These are phyloP conservation scores for Fusarium temperatum DNA, from an alignment of 2,329 filamentous ascomycete species.

Conservation along the genomic window DNA sequence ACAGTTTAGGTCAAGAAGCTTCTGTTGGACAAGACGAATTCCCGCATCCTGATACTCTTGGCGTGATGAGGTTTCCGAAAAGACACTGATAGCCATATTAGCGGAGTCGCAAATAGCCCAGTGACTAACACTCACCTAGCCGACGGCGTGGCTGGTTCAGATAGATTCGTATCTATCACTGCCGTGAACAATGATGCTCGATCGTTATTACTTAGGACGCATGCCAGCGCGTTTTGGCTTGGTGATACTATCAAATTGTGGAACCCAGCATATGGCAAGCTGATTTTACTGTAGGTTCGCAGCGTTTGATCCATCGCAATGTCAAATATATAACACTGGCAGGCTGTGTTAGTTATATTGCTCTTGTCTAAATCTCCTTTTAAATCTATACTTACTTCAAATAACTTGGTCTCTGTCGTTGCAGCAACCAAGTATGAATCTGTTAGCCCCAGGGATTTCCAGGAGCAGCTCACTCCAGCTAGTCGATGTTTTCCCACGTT, in stretches of 20 bases:
- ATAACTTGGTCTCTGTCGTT: background rate
- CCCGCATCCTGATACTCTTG: background rate
- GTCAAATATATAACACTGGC: background rate
- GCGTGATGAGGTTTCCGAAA: background rate
- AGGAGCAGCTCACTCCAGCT: background rate
- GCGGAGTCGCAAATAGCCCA: accelerated
- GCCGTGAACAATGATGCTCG: background rate
- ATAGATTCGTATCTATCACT: background rate
- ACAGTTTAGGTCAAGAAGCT: background rate
- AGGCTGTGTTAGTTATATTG: background rate
- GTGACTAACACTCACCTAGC: background rate
- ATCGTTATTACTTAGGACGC: background rate
- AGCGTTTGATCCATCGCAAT: background rate
- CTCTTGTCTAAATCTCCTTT: accelerated
- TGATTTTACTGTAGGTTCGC: background rate
- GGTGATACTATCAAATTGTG: background rate
- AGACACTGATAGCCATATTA: background rate
- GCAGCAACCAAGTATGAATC: background rate
- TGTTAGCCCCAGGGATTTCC: background rate
- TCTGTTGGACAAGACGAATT: background rate
- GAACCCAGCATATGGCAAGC: background rate
- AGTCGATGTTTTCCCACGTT: background rate
- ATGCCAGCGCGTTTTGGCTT: background rate
- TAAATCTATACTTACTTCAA: background rate
- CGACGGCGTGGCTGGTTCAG: background rate